phyloP scores from a whole-genome alignment of 2,329 filamentous ascomycete species.

The Cryphonectria japonica region DNA sequence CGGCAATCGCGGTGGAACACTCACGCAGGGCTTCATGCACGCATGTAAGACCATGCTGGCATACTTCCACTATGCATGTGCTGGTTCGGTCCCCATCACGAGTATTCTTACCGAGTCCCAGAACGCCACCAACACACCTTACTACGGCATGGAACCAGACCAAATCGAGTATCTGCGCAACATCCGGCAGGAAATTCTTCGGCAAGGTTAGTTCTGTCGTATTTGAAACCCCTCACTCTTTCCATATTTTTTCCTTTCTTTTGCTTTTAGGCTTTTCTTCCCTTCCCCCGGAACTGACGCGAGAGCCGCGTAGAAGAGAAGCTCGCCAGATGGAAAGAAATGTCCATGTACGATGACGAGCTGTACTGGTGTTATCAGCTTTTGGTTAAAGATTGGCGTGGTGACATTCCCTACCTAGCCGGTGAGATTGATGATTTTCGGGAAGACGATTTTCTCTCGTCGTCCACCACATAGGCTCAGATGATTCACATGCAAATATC shows the following conservation, averaged over 20 bases:
- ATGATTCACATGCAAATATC: background rate
- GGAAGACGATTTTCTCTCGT: background rate
- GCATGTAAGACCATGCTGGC: conserved; percentile 2
- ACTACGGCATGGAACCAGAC: background rate
- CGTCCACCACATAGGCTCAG: background rate
- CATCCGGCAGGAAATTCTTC: background rate
- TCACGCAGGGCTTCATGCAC: conserved; percentile 2
- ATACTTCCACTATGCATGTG: background rate
- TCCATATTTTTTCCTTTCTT: background rate
- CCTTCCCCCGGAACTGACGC: background rate
- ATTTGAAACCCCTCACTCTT: background rate
- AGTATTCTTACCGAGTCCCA: background rate
- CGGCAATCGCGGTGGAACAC: background rate
- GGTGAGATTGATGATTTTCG: conserved; percentile 1
- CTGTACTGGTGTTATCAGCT: conserved; percentile 5
- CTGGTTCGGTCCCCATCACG: background rate
- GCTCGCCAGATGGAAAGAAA: background rate
- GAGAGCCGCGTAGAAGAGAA: background rate
- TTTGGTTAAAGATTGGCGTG: background rate
- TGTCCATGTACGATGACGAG: conserved; percentile 3
- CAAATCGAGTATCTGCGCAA: conserved; percentile 1
- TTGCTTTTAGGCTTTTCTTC: background rate
- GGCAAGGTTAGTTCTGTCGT: background rate
- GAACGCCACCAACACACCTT: background rate
- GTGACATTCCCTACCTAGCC: background rate